Conservation (phyloP, 805 yeast genomes). For the Candida vaughaniae region DNA sequence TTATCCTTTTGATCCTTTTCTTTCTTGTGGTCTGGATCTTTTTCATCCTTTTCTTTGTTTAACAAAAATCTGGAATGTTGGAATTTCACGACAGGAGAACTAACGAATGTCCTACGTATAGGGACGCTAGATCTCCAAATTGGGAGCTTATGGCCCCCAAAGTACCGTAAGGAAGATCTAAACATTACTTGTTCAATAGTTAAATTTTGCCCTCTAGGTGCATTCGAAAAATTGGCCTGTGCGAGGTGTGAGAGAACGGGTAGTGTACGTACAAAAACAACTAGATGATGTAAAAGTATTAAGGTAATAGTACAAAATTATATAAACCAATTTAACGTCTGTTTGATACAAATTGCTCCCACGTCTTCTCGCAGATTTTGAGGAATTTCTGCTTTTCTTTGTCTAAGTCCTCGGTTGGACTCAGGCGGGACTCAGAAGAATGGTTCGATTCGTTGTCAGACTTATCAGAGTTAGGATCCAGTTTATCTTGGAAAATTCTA, state of each 20-base stretch:
- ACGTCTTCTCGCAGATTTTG: constrained; percentile 43
- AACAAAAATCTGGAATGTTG: background rate
- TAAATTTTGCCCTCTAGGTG: background rate
- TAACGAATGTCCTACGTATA: background rate
- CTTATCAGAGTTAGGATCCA: background rate
- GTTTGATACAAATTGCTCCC: constrained; percentile 37
- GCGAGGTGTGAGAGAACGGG: too few relatives aligned
- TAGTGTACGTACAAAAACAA: too few relatives aligned
- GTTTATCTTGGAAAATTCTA: constrained; percentile 24
- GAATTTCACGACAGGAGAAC: constrained; percentile 1
- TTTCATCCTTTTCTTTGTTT: constrained; percentile 3
- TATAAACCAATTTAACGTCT: constrained; percentile 8
- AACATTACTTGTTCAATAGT: constrained; percentile 6
- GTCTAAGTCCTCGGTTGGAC: background rate
- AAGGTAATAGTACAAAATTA: too few relatives aligned
- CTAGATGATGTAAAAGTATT: too few relatives aligned
- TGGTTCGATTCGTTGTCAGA: background rate
- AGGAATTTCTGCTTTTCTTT: constrained; percentile 38
- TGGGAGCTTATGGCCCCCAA: background rate
- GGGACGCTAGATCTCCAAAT: background rate
- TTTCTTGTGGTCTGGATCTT: constrained; percentile 3
- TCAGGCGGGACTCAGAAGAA: background rate
- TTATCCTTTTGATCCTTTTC: constrained; percentile 4
- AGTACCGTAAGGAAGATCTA: constrained; percentile 3
- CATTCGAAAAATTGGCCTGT: background rate